Evolutionary conservation across 768 basidiomycete genomes (phyloP), one percentile per base, ranked within the genome.

Genomic region (Roridomyces roridus): DNA sequence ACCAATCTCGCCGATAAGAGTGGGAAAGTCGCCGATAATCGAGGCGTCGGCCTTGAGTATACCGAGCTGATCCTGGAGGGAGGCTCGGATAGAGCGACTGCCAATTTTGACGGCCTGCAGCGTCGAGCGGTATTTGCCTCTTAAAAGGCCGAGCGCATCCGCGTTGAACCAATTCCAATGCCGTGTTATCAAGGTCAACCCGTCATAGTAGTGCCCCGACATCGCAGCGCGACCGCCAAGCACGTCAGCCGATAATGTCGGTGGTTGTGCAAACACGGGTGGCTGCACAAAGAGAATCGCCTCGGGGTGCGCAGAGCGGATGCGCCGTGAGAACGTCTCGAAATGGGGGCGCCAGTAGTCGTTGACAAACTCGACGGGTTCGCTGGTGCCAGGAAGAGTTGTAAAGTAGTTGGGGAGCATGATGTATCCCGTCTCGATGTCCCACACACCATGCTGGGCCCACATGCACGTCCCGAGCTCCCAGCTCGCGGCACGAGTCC

Each of bases 151-250:
- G 0, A 99, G 75, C 1, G 96, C 94, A 72, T 98, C 95, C 2
- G 94, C 94, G 65, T 98, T 98, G 81, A 94, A 91, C 87, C 89
- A 89, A 68, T 94, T 89, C 93, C 92, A 95, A 65, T 95, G 92
- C 31, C 92, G 81, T 29, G 92, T 91, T n/a, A 98, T 78, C 37
- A 98, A 83, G 0, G 96, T 98, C 36, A 98, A 76, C 1, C 96
- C 96, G 64, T 98, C 96, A 67, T 98, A 98, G 70, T 94, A 98
- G 70, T 98, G 96, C 0, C 87, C 80, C 5, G 90, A 87, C 62
- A 92, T 89, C 28, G 76, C 85, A 25, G 82, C 87, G 2, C 89
- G 85, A 2, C 95, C 87, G 14, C 83, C 80, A 17, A 86, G 71
- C 14, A 87, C 72, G 9, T 82, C 80, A 21, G 82, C 80, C 8